Base-by-base conservation (phyloP, 1,284 basidiomycete species). In the Laetiporus sulphureus region DNA sequence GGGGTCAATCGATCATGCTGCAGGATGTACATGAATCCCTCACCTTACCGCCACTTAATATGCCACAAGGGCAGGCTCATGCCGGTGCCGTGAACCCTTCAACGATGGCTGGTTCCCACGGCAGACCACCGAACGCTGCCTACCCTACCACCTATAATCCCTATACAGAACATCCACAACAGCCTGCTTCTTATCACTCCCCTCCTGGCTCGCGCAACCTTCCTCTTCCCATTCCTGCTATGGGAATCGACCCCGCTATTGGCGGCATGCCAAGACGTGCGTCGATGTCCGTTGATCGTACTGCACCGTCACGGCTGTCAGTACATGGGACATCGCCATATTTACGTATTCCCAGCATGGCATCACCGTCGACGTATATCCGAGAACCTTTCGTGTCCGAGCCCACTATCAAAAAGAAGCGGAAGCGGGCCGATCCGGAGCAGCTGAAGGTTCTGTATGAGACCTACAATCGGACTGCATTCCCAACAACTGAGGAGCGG, bases 401-500 rank as follows among this genome's bases (percentile, higher is more conserved):
- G 54, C 75, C 83, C 15, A 66, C 71, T 20, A 77, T 86, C 53
- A 90, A 90, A 71, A 89, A 88, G 68, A 90, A 90, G 65, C 76
- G 86, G 58, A 86, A 87, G 67, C 77, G 86, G 42, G 87, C 86
- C 3, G 84, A 88, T 54, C 80, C 83, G 7, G 71, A 72, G 30
- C 86, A 90, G 53, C 68, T 90, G 44, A 82, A 83, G 57, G 77
- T 85, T 31, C 67, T 90, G 56, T 89, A 88, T 55, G 83, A 85
- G 56, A 80, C 78, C 0, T 90, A 88, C 57, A 69, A 68, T 46
- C 75, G 86, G 43, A 90, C 87, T 1, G 83, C 86, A 15, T 90
- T 90, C 56, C 86, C 86, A 18, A 84, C 85, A 6, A 90, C 86
- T 13, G 86, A 88, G 59, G 86, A 90, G 59, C 76, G 86, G n/a